These are phyloP conservation scores for Spinellus fusiger DNA, from an alignment of 192 early-diverging fungal genomes.

Conservation along the genomic window DNA sequence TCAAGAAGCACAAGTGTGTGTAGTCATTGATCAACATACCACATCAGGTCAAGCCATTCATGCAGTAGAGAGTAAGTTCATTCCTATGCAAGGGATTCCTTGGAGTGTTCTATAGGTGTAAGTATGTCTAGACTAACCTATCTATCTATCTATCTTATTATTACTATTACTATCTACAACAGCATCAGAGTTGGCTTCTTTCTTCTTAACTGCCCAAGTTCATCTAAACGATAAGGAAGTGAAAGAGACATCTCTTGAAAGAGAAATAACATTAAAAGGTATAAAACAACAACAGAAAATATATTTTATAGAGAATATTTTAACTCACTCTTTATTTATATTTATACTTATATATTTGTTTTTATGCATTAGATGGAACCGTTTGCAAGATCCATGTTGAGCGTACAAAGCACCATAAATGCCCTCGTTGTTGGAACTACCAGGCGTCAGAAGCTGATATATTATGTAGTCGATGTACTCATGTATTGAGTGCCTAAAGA, in stretches of 20 bases:
- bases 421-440: conserved; percentile 77
- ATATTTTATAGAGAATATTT: too few relatives aligned
- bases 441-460: conserved; percentile 36
- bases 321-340: neutral
- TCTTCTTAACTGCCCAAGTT: conserved; percentile 44
- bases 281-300: too few relatives aligned
- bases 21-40: conserved; percentile 14
- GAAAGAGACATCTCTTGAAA: neutral
- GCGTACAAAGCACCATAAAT: conserved; percentile 54
- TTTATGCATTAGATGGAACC: neutral
- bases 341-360: neutral
- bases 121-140: too few relatives aligned
- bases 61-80: conserved; percentile 8
- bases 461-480: conserved; percentile 57
- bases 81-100: conserved; percentile 5
- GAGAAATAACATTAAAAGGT: conserved; percentile 3
- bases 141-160: neutral
- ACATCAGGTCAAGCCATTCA: neutral
- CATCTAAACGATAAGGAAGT: conserved; percentile 14
- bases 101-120: neutral
- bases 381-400: conserved; percentile 35
- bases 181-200: conserved; percentile 36
- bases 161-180: conserved; percentile 2
- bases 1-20: conserved; percentile 42
- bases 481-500: conserved; percentile 5